Evolutionary conservation across 441 rosid species (phyloP).

Genomic region (Heliophila coronopifolia): DNA sequence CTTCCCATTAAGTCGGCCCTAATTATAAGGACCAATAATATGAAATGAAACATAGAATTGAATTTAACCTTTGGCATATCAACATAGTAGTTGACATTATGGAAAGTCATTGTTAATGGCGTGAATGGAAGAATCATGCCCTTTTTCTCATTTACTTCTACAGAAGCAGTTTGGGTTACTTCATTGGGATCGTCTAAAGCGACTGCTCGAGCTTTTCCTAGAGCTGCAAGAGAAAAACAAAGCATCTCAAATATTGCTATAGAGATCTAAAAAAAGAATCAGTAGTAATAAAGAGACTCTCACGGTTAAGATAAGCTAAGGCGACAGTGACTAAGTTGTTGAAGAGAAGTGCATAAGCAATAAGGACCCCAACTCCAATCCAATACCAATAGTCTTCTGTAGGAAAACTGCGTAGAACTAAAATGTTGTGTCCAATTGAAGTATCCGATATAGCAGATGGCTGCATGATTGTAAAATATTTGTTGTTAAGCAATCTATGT

Average conservation of each 20-base stretch:
- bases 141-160: slow-evolving; percentile 35
- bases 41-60: slow-evolving; percentile 15
- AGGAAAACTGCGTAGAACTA: slow-evolving; percentile 46
- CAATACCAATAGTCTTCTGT: slow-evolving; percentile 62
- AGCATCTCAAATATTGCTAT: slow-evolving; percentile 3
- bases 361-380: slow-evolving; percentile 63
- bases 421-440: slow-evolving; percentile 59
- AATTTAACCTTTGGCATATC: slow-evolving; percentile 73
- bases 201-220: slow-evolving; percentile 42
- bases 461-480: slow-evolving; percentile 32
- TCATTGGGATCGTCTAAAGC: slow-evolving; percentile 36
- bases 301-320: slow-evolving; percentile 71
- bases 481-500: not conserved
- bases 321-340: slow-evolving; percentile 63
- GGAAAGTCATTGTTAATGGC: slow-evolving; percentile 85
- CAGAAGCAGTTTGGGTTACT: slow-evolving; percentile 23
- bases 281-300: slow-evolving; percentile 29
- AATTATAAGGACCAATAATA: not conserved
- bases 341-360: slow-evolving; percentile 58
- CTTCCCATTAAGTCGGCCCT: too few relatives aligned
- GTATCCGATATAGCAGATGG: slow-evolving; percentile 40
- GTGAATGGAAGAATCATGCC: slow-evolving; percentile 96
- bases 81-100: slow-evolving; percentile 82
- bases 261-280: not conserved
- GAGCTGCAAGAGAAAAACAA: slow-evolving; percentile 41